Percentiles rank a stretch among this genome's conserved stretches.
phyloP scores from a whole-genome alignment of 345 rosid species.

The Moricandia arvensis region DNA sequence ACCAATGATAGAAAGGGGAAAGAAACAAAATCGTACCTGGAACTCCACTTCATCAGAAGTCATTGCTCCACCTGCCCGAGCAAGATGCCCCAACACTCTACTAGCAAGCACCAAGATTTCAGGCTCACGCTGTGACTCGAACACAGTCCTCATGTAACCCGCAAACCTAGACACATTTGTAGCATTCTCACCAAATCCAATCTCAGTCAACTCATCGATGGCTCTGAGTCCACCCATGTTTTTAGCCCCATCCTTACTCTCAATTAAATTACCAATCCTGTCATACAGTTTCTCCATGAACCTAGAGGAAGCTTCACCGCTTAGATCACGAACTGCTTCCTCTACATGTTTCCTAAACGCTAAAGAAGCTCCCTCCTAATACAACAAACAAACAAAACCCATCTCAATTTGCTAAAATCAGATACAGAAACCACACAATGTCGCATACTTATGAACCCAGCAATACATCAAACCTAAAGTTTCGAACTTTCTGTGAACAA shows the following conservation, averaged over 20 bases:
- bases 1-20: not conserved
- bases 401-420: constrained; percentile 11
- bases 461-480: not conserved
- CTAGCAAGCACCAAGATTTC: constrained; percentile 89
- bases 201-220: constrained; percentile 88
- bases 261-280: constrained; percentile 63
- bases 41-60: constrained; percentile 96
- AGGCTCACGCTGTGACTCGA: constrained; percentile 81
- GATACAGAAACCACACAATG: constrained; percentile 1
- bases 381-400: not conserved
- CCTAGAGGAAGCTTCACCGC: constrained; percentile 85
- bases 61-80: constrained; percentile 99
- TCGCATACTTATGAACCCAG: constrained; percentile 9
- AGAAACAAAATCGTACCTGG: constrained; percentile 55
- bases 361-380: constrained; percentile 77
- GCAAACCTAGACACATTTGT: constrained; percentile 92
- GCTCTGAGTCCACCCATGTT: constrained; percentile 92
- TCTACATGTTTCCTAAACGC: constrained; percentile 86
- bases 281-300: constrained; percentile 88
- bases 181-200: constrained; percentile 93
- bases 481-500: not conserved
- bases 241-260: constrained; percentile 74
- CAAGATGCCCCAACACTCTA: constrained; percentile 93
- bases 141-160: constrained; percentile 64
- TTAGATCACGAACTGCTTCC: constrained; percentile 83